A percentile compares a stretch with the other conserved stretches of the same genome.
These are phyloP conservation scores for Protomyces arabidopsidicola DNA, from an alignment of 1,139 yeast species.

Conservation along the genomic window DNA sequence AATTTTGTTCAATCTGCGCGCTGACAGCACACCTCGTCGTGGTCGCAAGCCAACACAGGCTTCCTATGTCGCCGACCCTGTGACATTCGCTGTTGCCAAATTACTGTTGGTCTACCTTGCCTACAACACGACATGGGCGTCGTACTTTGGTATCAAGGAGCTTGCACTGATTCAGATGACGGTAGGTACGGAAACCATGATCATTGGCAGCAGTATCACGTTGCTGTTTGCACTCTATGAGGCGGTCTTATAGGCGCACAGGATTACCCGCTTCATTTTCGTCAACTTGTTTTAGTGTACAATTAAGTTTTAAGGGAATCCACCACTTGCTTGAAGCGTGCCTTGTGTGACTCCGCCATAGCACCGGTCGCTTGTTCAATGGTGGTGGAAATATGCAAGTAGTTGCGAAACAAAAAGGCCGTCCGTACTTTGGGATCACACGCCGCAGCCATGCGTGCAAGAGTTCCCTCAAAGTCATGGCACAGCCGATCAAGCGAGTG, in stretches of 20 bases:
- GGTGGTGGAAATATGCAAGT: constrained; percentile 37
- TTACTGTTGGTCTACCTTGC: constrained; percentile 25
- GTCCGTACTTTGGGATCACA: constrained; percentile 55
- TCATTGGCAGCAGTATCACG: constrained; percentile 22
- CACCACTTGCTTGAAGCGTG: constrained; percentile 6
- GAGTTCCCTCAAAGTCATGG: constrained; percentile 69
- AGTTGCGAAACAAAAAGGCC: constrained; percentile 71
- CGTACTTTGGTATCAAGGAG: constrained; percentile 7
- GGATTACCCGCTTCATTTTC: neutral
- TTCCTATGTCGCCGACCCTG: constrained; percentile 21
- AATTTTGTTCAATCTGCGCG: constrained; percentile 22
- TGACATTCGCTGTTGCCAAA: constrained; percentile 27
- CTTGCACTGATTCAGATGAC: constrained; percentile 12
- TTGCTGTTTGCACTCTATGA: constrained; percentile 28
- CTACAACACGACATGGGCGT: constrained; percentile 13
- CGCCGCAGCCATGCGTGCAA: constrained; percentile 55
- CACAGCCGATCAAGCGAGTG: constrained; percentile 64
- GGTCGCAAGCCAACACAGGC: constrained; percentile 9
- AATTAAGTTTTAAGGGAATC: neutral
- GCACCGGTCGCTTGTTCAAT: constrained; percentile 15
- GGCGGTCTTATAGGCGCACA: constrained; percentile 10
- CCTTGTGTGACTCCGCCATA: constrained; percentile 23
- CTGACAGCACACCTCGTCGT: constrained; percentile 4
- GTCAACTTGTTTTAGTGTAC: neutral
- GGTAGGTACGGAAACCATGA: constrained; percentile 23